phyloP scores from a whole-genome alignment of 2,329 filamentous ascomycete genomes.

The Remersonia thermophila region DNA sequence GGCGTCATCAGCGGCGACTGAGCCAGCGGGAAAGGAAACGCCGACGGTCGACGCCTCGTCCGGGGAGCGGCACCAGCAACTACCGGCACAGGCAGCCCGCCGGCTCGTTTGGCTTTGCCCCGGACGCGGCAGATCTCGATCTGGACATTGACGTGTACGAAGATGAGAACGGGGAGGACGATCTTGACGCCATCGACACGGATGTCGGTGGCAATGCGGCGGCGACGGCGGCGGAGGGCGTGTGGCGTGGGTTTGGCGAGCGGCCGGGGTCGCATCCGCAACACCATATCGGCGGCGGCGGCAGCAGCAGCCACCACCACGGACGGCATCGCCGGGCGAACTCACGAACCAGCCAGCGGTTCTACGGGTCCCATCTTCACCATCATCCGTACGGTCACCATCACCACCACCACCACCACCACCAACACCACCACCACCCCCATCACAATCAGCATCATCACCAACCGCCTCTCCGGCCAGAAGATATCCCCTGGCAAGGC shows the following conservation, averaged over 20 bases:
- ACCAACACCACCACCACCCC: not conserved
- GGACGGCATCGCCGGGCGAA: too few species aligned
- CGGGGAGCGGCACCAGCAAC: not conserved
- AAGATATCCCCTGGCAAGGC: slow-evolving; percentile 46
- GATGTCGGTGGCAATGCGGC: slow-evolving; percentile 15
- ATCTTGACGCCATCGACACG: slow-evolving; percentile 18
- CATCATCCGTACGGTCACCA: slow-evolving; percentile 1
- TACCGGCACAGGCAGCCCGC: not conserved
- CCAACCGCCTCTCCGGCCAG: slow-evolving; percentile 22
- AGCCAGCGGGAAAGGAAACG: not conserved
- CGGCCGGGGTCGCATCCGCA: slow-evolving; percentile 2
- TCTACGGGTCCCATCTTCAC: not conserved
- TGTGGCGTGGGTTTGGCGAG: slow-evolving; percentile 7
- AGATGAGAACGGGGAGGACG: slow-evolving; percentile 21
- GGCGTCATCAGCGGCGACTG: too few species aligned
- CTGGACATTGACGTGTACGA: slow-evolving; percentile 21
- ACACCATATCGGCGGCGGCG: not conserved
- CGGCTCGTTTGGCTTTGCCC: slow-evolving; percentile 8
- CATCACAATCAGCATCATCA: slow-evolving; percentile 4
- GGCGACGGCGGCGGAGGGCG: slow-evolving; percentile 3
- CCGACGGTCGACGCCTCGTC: not conserved
- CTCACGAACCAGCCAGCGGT: too few species aligned
- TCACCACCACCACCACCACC: not conserved
- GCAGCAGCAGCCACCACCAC: too few species aligned
- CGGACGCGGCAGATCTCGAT: slow-evolving; percentile 16